Conservation (phyloP, 2,329 filamentous ascomycete species). For the Huntiella moniliformis region DNA sequence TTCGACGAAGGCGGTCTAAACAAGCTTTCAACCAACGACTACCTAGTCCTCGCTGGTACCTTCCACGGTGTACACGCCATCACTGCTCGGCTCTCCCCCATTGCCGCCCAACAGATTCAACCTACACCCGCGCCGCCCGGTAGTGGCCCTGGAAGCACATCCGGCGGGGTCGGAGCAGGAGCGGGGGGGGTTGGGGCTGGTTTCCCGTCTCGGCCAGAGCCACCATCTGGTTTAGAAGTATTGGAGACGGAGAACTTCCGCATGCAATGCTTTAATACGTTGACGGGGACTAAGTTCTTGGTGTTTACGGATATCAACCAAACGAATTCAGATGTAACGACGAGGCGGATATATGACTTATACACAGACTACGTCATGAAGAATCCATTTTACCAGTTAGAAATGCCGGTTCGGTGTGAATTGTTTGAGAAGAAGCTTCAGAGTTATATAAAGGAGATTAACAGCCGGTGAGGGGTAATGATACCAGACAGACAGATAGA, state of each 20-base stretch:
- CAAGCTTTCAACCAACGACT: conserved; percentile 86
- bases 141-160: neutral
- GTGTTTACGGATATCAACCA: conserved; percentile 84
- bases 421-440: conserved; percentile 77
- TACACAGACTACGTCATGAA: conserved; percentile 99
- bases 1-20: conserved; percentile 73
- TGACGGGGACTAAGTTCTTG: conserved; percentile 89
- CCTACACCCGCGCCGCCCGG: conserved; percentile 8
- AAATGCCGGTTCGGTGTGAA: conserved; percentile 94
- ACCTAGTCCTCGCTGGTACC: conserved; percentile 86
- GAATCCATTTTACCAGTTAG: conserved; percentile 94
- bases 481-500: neutral
- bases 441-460: conserved; percentile 60
- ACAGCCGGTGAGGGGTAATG: conserved; percentile 25
- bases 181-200: too few species aligned
- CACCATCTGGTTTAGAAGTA: conserved; percentile 67
- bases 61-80: conserved; percentile 75
- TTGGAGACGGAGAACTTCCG: conserved; percentile 89
- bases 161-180: too few species aligned
- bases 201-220: conserved; percentile 34
- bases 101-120: conserved; percentile 18
- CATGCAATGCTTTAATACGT: conserved; percentile 84
- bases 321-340: conserved; percentile 67
- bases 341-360: conserved; percentile 76
- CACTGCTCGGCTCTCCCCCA: conserved; percentile 42